phyloP scores from a whole-genome alignment of 2,329 filamentous ascomycete species.

The Alternaria arborescens region DNA sequence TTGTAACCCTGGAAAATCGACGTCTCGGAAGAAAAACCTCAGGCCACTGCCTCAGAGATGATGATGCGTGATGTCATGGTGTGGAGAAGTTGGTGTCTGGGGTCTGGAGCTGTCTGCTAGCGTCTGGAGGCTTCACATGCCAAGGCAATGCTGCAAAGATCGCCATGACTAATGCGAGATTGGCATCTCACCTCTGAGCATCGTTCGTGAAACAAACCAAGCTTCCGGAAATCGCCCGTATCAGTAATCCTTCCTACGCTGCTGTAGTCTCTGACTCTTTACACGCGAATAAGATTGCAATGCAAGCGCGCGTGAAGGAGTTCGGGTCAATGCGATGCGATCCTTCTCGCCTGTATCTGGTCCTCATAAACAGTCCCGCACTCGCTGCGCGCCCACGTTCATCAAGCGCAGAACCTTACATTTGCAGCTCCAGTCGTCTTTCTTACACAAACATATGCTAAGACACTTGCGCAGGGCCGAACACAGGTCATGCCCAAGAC shows the following conservation, averaged over 20 bases:
- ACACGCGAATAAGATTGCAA: not conserved
- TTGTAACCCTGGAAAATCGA: not conserved
- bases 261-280: not conserved
- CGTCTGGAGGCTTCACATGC: not conserved
- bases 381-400: not conserved
- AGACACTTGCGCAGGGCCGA: not conserved
- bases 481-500: not conserved
- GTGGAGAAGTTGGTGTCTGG: not conserved
- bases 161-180: not conserved
- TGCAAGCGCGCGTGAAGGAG: not conserved
- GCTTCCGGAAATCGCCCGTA: not conserved
- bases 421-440: fast-evolving
- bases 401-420: not conserved
- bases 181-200: not conserved
- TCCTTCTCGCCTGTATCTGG: not conserved
- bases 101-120: not conserved
- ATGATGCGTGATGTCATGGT: not conserved
- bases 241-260: not conserved
- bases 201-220: conserved; percentile 1
- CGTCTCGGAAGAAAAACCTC: not conserved
- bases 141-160: not conserved
- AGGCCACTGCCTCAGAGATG: not conserved
- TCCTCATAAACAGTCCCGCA: not conserved
- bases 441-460: not conserved
- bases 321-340: not conserved